Percentiles rank a stretch among this genome's conserved stretches.
Evolutionary conservation across 352 stramenopile species (phyloP).

Genomic region (Phytophthora macrochlamydospora): DNA sequence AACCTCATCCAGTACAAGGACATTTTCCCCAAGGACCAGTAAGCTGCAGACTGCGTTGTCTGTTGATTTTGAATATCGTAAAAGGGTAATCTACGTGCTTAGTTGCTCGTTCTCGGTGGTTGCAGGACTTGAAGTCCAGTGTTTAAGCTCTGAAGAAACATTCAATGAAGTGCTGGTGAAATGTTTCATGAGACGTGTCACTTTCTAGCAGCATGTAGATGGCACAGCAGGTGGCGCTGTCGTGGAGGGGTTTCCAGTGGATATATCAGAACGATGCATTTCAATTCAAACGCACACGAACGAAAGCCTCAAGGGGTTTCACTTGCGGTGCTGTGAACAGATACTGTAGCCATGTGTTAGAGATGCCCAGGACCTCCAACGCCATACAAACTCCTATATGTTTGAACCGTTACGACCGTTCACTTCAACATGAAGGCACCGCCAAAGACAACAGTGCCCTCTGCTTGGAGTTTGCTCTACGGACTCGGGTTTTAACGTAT

Average conservation of each 20-base stretch:
- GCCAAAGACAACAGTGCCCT: background rate
- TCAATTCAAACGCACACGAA: background rate
- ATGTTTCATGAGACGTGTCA: background rate
- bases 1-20: constrained; percentile 19
- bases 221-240: background rate
- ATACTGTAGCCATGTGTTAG: background rate
- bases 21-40: constrained; percentile 20
- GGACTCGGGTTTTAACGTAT: no score
- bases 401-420: background rate
- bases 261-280: background rate
- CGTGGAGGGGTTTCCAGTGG: background rate
- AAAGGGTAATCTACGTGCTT: constrained; percentile 15
- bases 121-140: background rate
- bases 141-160: no score
- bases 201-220: background rate
- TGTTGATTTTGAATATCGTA: constrained; percentile 10
- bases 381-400: constrained; percentile 1
- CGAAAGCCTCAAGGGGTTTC: background rate
- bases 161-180: no score
- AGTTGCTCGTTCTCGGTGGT: background rate
- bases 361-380: background rate
- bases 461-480: no score
- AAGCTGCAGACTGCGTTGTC: constrained; percentile 1
- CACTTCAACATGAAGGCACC: background rate
- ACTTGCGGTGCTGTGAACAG: background rate